Conservation (phyloP, 768 basidiomycete genomes). For the Mycena belliarum region DNA sequence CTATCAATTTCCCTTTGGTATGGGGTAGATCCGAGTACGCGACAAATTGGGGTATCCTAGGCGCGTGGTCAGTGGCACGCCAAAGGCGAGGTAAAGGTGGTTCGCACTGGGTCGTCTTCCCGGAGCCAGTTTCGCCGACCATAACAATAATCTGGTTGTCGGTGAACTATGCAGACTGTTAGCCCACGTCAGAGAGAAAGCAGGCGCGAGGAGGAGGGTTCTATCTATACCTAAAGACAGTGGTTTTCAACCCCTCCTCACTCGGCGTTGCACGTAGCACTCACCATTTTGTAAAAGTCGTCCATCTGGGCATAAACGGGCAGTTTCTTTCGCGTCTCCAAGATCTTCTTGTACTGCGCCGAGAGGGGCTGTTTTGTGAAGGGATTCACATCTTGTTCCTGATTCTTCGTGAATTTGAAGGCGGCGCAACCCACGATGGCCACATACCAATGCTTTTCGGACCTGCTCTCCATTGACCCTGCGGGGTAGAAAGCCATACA, state of each 20-base stretch:
- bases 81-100: background rate
- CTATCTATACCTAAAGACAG: conserved; percentile 41
- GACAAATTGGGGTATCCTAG: conserved; percentile 94
- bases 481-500: conserved; percentile 75
- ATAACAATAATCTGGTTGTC: conserved; percentile 86
- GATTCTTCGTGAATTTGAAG: background rate
- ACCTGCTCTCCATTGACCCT: conserved; percentile 68
- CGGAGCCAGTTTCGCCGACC: conserved; percentile 94
- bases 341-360: conserved; percentile 80
- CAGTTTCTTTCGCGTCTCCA: conserved; percentile 81
- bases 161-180: conserved; percentile 52
- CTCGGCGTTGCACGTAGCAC: conserved; percentile 35
- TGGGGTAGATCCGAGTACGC: conserved; percentile 93
- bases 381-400: conserved; percentile 84
- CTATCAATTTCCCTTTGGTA: conserved; percentile 85
- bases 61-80: conserved; percentile 19
- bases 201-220: conserved; percentile 30
- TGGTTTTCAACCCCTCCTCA: conserved; percentile 47
- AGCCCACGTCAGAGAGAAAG: conserved; percentile 26
- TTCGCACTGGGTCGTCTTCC: conserved; percentile 91
- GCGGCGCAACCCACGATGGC: background rate
- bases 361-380: conserved; percentile 84
- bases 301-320: conserved; percentile 93
- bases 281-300: conserved; percentile 86
- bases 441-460: conserved; percentile 66